Conservation (phyloP, 192 early-diverging fungal species). For the Backusella circina region DNA sequence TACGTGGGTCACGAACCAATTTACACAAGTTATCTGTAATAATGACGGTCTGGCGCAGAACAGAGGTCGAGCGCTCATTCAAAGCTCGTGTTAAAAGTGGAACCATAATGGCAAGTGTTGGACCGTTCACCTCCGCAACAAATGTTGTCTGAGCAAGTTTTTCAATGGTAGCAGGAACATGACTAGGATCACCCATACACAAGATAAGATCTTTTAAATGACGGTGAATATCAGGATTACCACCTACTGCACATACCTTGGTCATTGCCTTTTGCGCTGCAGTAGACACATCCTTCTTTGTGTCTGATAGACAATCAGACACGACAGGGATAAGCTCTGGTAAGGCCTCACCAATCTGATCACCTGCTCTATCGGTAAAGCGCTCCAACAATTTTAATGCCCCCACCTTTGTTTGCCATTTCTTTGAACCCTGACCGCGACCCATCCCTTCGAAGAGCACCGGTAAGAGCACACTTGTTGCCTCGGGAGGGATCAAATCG, state of each 20-base stretch:
- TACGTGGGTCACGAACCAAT: conserved; percentile 75
- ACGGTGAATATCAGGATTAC: conserved; percentile 70
- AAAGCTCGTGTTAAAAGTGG: conserved; percentile 66
- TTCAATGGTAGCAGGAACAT: conserved; percentile 67
- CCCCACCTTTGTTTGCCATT: conserved; percentile 71
- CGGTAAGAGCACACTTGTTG: conserved; percentile 53
- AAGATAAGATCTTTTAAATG: conserved; percentile 68
- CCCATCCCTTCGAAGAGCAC: conserved; percentile 56
- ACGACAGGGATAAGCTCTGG: conserved; percentile 68
- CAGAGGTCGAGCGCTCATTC: conserved; percentile 59
- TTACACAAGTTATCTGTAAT: conserved; percentile 87
- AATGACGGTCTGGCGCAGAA: conserved; percentile 69
- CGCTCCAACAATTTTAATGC: conserved; percentile 41
- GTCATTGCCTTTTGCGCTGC: conserved; percentile 62
- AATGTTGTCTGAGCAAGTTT: conserved; percentile 68
- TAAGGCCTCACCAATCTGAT: conserved; percentile 44
- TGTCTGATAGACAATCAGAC: conserved; percentile 70
- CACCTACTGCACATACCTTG: conserved; percentile 61
- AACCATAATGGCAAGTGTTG: conserved; percentile 76
- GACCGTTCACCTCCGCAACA: conserved; percentile 72
- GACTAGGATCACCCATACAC: conserved; percentile 74
- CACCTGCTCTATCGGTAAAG: conserved; percentile 39
- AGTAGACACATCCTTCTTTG: conserved; percentile 62
- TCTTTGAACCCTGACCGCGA: conserved; percentile 54
- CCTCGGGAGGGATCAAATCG: conserved; percentile 38